Conservation (phyloP, 2,329 filamentous ascomycete species). For the Hypoxylon sp. region DNA sequence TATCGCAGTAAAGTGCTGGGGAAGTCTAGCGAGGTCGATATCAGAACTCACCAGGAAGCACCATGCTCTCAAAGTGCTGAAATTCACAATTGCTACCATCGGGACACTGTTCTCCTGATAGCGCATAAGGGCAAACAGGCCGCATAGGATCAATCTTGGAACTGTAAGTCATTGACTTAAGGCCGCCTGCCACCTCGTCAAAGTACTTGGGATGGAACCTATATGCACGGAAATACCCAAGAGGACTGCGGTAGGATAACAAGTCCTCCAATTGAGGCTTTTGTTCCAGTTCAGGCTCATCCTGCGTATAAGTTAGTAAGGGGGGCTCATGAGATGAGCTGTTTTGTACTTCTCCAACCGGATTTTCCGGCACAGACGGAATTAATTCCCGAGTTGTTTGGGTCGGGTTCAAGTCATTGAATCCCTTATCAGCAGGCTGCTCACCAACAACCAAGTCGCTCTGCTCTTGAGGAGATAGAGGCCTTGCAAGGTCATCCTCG, state of each 20-base stretch:
- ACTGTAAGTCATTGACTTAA: conserved; percentile 93
- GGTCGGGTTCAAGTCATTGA: conserved; percentile 46
- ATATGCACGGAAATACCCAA: conserved; percentile 87
- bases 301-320: conserved; percentile 53
- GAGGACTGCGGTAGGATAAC: conserved; percentile 84
- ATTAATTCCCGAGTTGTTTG: conserved; percentile 27
- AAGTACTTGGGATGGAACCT: conserved; percentile 88
- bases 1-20: conserved; percentile 52
- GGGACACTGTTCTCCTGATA: conserved; percentile 76
- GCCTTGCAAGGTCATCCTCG: conserved; percentile 22
- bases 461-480: conserved; percentile 15
- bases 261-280: conserved; percentile 52
- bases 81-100: conserved; percentile 79
- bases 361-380: conserved; percentile 32
- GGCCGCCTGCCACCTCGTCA: conserved; percentile 78
- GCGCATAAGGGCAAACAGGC: conserved; percentile 82
- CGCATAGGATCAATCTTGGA: conserved; percentile 85
- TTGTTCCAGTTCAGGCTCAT: conserved; percentile 39
- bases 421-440: conserved; percentile 44
- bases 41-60: conserved; percentile 78
- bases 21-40: conserved; percentile 41
- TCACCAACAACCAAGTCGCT: conserved; percentile 32
- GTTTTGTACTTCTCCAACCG: conserved; percentile 53
- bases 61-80: conserved; percentile 85
- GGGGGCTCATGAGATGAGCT: conserved; percentile 50